A percentile compares a stretch with the other conserved stretches of the same genome.
Conservation (phyloP, 352 stramenopile genomes). For the Pythium folliculosum region DNA sequence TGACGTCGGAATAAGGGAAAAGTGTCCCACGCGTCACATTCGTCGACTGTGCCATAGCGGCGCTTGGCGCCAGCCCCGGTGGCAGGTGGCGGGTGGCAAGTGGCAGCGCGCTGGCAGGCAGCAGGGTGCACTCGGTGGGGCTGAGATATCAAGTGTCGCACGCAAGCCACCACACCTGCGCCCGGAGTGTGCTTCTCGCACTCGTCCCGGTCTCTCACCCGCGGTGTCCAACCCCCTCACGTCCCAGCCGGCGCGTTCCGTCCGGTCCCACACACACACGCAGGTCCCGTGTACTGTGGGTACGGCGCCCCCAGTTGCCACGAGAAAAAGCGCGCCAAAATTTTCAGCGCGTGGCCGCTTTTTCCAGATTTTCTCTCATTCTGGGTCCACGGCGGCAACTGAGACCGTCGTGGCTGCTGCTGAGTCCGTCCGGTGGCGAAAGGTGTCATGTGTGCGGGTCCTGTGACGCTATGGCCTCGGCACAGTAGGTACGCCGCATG, state of each 20-base stretch:
- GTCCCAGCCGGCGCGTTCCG: not conserved
- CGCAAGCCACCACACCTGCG: too few species aligned
- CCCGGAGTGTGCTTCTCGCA: not conserved
- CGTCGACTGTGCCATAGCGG: not conserved
- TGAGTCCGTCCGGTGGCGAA: not conserved
- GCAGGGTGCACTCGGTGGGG: not conserved
- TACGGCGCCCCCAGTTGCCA: not conserved
- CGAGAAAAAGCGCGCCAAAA: not conserved
- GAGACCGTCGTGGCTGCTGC: too few species aligned
- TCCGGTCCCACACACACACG: not conserved
- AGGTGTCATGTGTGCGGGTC: not conserved
- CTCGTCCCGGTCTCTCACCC: not conserved
- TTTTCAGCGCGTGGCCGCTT: not conserved
- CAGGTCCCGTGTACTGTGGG: not conserved
- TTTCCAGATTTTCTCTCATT: not conserved
- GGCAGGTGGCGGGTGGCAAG: too few species aligned
- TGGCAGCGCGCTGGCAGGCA: too few species aligned
- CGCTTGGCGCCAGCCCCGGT: not conserved
- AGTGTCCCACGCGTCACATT: conserved; percentile 1
- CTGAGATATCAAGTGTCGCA: conserved; percentile 10
- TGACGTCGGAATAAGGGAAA: not conserved
- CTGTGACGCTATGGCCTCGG: not conserved
- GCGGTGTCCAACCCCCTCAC: not conserved
- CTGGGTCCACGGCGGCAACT: not conserved
- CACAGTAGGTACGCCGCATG: not conserved